A percentile compares a stretch with the other conserved stretches of the same genome.
phyloP scores from a whole-genome alignment of 805 yeast genomes.

The Dipodascus geniculatus region DNA sequence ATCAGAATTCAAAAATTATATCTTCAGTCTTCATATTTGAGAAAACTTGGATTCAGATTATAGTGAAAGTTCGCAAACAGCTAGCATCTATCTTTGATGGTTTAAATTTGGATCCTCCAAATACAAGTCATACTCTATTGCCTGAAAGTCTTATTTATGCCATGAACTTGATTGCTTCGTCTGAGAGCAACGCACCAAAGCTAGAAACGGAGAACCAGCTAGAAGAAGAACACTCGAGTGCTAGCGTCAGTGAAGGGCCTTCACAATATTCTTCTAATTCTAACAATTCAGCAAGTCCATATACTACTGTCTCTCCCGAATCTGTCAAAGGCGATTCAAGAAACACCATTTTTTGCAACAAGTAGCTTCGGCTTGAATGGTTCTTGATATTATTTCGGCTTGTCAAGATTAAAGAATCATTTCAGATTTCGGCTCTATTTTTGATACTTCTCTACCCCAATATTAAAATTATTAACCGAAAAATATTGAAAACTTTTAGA shows the following conservation, averaged over 20 bases:
- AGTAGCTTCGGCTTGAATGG: no score
- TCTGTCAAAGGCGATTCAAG: no score
- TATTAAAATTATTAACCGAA: no score
- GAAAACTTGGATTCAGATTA: neutral
- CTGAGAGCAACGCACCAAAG: no score
- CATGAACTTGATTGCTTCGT: neutral
- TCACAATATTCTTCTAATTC: neutral
- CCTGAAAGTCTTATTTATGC: neutral
- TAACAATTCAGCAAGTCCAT: neutral
- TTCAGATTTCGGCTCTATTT: no score
- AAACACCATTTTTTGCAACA: no score
- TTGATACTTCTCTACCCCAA: no score
- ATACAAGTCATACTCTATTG: neutral
- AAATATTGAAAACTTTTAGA: no score
- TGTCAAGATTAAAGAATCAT: no score
- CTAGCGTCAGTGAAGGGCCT: neutral
- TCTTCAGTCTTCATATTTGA: neutral
- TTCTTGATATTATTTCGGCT: no score
- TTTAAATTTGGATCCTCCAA: neutral
- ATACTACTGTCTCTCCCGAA: neutral
- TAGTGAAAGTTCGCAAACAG: neutral
- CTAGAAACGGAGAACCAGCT: no score
- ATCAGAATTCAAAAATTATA: neutral
- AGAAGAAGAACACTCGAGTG: neutral
- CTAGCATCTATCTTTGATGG: neutral